Evolutionary conservation across 2,329 filamentous ascomycete species (phyloP).

Genomic region (Stachybotrys elegans): DNA sequence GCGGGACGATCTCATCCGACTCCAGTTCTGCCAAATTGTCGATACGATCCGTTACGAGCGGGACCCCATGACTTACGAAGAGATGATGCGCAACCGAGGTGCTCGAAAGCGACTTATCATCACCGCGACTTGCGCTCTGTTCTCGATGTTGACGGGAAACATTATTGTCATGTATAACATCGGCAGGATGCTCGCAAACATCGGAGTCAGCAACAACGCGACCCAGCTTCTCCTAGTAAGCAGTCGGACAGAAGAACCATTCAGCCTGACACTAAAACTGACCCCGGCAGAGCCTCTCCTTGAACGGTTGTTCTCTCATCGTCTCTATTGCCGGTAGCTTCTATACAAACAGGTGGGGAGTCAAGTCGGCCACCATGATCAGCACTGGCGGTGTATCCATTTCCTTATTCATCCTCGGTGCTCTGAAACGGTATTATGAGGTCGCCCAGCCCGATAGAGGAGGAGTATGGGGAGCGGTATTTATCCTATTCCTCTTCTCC

Average conservation of each 20-base stretch:
- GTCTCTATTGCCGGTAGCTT: not conserved
- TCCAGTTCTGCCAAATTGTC: conserved; percentile 27
- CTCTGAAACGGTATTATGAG: not conserved
- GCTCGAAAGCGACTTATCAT: conserved; percentile 44
- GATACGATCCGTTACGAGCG: conserved; percentile 33
- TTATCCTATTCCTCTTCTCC: not conserved
- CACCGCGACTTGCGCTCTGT: conserved; percentile 40
- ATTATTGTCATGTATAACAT: conserved; percentile 11
- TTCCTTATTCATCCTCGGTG: not conserved
- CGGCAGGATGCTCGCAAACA: not conserved
- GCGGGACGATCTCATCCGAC: conserved; percentile 18
- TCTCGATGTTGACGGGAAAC: conserved; percentile 34
- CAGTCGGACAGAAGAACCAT: no score
- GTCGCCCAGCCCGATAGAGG: no score
- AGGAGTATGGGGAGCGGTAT: not conserved
- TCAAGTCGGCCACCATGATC: not conserved
- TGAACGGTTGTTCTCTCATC: not conserved
- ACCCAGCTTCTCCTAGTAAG: not conserved
- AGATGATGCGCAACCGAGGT: conserved; percentile 40
- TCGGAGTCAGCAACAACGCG: not conserved
- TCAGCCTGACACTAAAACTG: no score
- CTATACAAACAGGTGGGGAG: not conserved
- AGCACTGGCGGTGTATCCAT: not conserved
- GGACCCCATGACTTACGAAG: conserved; percentile 39
- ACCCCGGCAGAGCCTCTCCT: not conserved